These are phyloP conservation scores for Akanthomyces muscarius DNA, from an alignment of 2,329 filamentous ascomycete species.

Conservation along the genomic window DNA sequence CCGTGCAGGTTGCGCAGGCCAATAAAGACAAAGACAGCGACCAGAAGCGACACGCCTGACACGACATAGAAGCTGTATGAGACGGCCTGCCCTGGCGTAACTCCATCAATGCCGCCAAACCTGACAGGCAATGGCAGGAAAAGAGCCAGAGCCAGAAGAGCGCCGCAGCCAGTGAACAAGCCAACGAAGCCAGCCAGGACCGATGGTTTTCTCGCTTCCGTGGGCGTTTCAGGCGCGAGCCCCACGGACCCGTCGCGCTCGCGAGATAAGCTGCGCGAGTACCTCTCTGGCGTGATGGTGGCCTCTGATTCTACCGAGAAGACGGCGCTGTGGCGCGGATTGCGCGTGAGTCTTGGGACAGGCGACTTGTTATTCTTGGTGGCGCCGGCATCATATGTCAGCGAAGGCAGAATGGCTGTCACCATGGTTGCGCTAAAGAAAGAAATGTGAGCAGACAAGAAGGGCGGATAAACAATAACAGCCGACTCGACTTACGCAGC, in stretches of 20 bases:
- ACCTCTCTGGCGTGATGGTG: constrained; percentile 68
- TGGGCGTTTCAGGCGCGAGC: constrained; percentile 21
- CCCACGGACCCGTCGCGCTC: constrained; percentile 23
- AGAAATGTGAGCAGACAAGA: too few relatives aligned
- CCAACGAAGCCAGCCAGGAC: constrained; percentile 84
- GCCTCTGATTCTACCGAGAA: constrained; percentile 69
- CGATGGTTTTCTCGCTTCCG: constrained; percentile 44
- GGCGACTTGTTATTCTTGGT: constrained; percentile 25
- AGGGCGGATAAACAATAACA: constrained; percentile 5
- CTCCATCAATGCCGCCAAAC: constrained; percentile 67
- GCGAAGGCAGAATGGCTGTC: constrained; percentile 80
- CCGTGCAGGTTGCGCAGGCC: constrained; percentile 67
- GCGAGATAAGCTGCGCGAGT: constrained; percentile 36
- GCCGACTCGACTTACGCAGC: constrained; percentile 60
- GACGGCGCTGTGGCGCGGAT: constrained; percentile 54
- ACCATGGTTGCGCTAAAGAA: constrained; percentile 77
- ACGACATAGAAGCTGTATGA: constrained; percentile 87
- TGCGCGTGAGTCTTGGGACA: constrained; percentile 35
- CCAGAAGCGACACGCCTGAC: constrained; percentile 63
- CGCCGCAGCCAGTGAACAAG: constrained; percentile 87
- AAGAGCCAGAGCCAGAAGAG: constrained; percentile 72
- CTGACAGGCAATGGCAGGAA: constrained; percentile 85
- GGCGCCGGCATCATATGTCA: constrained; percentile 50
- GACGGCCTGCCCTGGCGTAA: constrained; percentile 70
- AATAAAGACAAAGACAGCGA: constrained; percentile 72